Evolutionary conservation across 257 asterid genomes (phyloP), one percentile per base, ranked within the genome.

Genomic region (Solanum pimpinellifolium): DNA sequence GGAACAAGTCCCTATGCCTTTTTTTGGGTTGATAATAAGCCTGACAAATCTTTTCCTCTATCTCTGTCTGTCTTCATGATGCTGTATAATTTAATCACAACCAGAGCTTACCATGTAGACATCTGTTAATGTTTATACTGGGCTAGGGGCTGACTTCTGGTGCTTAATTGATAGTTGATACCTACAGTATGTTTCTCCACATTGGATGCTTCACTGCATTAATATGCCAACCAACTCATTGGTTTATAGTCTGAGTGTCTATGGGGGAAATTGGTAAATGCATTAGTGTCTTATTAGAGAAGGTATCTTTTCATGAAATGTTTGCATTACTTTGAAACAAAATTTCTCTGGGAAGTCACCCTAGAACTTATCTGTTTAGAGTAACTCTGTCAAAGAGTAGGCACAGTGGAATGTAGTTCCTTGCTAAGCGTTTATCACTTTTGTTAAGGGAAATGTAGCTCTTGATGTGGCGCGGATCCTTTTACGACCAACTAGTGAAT

Each of bases 401-500:
- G 65, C 69, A 49, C 20, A 47, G 20, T 49, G 69, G 18, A 80
- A 80, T 29, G 15, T 18, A 1, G 69, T 39, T 81, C 29, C 44
- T 49, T 81, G 8, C 85, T 81, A 16, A 81, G 68, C 0, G 7
- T 47, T 81, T 49, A 29, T 18, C 20, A 47, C 85, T 81, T 81
- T 33, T 68, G 83, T 84, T 85, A 87, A 94, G 99, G 99, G 99
- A 59, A 97, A 97, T 93, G 99, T 97, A 68, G 98, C 99, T 80
- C 99, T 97, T 88, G 99, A 97, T 90, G 94, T 92, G 86, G 99
- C 99, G 84, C 94, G 99, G 46, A 89, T 97, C 90, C 98, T 97
- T 89, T 90, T 97, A 89, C 93, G 97, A 18, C 95, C 99, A 87
- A 91, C 91, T 68, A 52, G 75, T 20, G 99, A 97, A 92, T 92